Conservation (phyloP, 1,284 basidiomycete species). For the Phaffia rhodozyma region DNA sequence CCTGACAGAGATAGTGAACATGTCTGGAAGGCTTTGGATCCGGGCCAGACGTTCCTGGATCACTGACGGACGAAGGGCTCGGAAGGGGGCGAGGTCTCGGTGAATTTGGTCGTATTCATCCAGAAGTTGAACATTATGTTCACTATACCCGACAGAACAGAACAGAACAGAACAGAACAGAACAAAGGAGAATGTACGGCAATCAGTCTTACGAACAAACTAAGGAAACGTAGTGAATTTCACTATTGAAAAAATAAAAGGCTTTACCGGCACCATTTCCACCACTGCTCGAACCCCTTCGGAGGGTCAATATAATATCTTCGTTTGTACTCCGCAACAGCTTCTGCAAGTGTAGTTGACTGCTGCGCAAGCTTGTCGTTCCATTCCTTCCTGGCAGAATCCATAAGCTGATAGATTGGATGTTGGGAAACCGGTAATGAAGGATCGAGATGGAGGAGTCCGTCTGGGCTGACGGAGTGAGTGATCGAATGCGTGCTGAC, state of each 20-base stretch:
- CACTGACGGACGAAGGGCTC: conserved; percentile 18
- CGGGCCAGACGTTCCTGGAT: background rate
- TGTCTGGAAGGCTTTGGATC: background rate
- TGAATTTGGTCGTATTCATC: conserved; percentile 36
- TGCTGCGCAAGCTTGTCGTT: conserved; percentile 33
- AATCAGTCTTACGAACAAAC: too few species aligned
- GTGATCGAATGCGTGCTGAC: too few species aligned
- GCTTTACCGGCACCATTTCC: conserved; percentile 43
- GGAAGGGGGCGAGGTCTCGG: conserved; percentile 33
- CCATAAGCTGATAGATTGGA: conserved; percentile 35
- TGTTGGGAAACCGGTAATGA: conserved; percentile 22
- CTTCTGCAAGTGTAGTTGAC: conserved; percentile 34
- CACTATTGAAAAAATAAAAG: too few species aligned
- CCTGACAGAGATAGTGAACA: conserved; percentile 7
- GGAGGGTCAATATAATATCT: conserved; percentile 38
- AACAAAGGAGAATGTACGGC: too few species aligned
- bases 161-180: too few species aligned
- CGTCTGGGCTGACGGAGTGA: conserved; percentile 3
- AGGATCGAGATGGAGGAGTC: conserved; percentile 14
- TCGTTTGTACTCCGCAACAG: conserved; percentile 35
- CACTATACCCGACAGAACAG: background rate
- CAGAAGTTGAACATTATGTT: conserved; percentile 28
- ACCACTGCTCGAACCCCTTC: conserved; percentile 46
- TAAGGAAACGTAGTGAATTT: too few species aligned
- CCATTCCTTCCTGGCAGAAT: conserved; percentile 31